Conservation (phyloP, 768 basidiomycete genomes). For the Tricholoma flavovirens region DNA sequence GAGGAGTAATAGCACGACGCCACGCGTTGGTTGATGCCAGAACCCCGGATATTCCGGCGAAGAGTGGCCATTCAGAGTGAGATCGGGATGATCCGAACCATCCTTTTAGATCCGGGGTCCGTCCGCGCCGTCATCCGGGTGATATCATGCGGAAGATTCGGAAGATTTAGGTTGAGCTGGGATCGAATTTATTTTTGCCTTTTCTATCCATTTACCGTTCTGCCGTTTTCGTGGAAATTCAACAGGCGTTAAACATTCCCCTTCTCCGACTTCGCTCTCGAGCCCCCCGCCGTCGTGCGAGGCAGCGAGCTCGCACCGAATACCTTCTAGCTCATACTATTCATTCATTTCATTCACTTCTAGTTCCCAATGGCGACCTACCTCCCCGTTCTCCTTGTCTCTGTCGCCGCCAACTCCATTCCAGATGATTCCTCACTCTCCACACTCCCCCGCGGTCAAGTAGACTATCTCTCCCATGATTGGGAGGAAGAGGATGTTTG, state of each 20-base stretch:
- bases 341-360: slow-evolving; percentile 11
- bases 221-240: neutral
- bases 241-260: neutral
- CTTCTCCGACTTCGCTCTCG: neutral
- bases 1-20: no score
- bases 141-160: neutral
- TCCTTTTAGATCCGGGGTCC: neutral
- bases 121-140: neutral
- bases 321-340: neutral
- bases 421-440: slow-evolving; percentile 78
- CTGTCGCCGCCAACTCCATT: slow-evolving; percentile 49
- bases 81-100: no score
- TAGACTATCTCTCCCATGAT: slow-evolving; percentile 97
- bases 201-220: neutral
- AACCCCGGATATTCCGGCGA: no score
- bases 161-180: neutral
- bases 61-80: no score
- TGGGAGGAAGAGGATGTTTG: slow-evolving; percentile 99
- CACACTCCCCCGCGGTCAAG: slow-evolving; percentile 86
- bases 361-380: slow-evolving; percentile 51
- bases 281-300: neutral
- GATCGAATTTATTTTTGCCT: neutral
- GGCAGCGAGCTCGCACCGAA: neutral
- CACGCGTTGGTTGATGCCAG: no score
- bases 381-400: slow-evolving; percentile 63